Percentiles rank a stretch among this genome's conserved stretches.
Conservation (phyloP, 2,329 filamentous ascomycete species). For the Cordyceps militaris region DNA sequence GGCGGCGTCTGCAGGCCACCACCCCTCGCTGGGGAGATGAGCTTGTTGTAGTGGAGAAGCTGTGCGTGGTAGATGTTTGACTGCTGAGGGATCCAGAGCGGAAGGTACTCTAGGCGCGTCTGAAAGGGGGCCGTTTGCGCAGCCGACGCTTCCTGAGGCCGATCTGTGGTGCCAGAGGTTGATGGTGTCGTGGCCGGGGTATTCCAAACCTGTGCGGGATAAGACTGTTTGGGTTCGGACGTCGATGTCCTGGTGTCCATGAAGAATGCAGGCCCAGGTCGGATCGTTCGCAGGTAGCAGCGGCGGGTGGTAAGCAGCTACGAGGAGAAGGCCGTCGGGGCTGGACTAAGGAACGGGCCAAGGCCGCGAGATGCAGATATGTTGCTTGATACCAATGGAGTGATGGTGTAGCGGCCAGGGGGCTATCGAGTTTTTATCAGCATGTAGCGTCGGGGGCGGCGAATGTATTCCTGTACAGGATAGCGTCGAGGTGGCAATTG, state of each 20-base stretch:
- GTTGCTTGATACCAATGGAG: neutral
- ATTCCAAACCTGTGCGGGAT: conserved; percentile 19
- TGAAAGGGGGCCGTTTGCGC: conserved; percentile 27
- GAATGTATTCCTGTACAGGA: neutral
- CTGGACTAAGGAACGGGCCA: neutral
- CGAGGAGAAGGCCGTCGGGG: neutral
- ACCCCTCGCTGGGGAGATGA: conserved; percentile 51
- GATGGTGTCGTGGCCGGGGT: conserved; percentile 1
- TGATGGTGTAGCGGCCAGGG: neutral
- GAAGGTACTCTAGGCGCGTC: conserved; percentile 46
- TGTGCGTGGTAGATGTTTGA: conserved; percentile 53
- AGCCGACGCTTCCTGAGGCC: conserved; percentile 26
- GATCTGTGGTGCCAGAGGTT: conserved; percentile 23
- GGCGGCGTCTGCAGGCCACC: conserved; percentile 50
- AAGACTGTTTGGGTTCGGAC: conserved; percentile 33
- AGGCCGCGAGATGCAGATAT: conserved; percentile 7
- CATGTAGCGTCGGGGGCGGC: conserved; percentile 1
- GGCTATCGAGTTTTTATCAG: neutral
- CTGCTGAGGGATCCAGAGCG: conserved; percentile 53
- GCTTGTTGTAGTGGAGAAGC: conserved; percentile 58
- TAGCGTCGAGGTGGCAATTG: conserved; percentile 2
- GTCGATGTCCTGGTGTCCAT: conserved; percentile 33
- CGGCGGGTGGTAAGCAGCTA: conserved; percentile 8
- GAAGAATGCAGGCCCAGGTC: conserved; percentile 19
- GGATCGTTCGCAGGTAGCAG: neutral